A percentile compares a stretch with the other conserved stretches of the same genome.
Evolutionary conservation across 2,329 filamentous ascomycete species (phyloP).

Genomic region (Epichloe scottii): DNA sequence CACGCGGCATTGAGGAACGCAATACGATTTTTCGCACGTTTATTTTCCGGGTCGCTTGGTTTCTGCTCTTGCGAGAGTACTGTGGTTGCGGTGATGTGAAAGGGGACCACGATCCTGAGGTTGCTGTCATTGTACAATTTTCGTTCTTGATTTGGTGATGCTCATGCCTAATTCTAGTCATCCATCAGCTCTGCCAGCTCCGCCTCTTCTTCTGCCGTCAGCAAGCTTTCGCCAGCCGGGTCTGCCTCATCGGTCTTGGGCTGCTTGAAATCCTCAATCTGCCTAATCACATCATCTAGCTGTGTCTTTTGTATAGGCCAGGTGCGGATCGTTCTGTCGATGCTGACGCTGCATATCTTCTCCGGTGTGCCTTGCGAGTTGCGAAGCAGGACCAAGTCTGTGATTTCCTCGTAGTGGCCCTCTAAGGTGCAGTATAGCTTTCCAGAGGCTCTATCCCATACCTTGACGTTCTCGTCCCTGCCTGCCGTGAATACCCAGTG

Average conservation of each 20-base stretch:
- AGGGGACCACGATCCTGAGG: neutral
- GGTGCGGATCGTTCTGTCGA: slow-evolving; percentile 76
- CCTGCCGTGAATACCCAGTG: slow-evolving; percentile 79
- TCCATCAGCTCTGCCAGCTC: slow-evolving; percentile 88
- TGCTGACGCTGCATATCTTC: slow-evolving; percentile 66
- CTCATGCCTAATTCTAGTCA: slow-evolving; percentile 26
- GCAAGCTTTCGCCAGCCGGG: slow-evolving; percentile 32
- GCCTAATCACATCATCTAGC: slow-evolving; percentile 36
- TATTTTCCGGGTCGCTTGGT: neutral
- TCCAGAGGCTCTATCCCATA: slow-evolving; percentile 70
- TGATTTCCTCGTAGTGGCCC: slow-evolving; percentile 91
- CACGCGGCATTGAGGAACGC: neutral
- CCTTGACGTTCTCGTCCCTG: slow-evolving; percentile 78
- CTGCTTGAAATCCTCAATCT: slow-evolving; percentile 33
- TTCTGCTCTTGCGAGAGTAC: no score
- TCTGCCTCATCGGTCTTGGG: slow-evolving; percentile 31
- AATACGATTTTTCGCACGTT: neutral
- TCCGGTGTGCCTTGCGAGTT: slow-evolving; percentile 22
- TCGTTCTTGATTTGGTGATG: neutral
- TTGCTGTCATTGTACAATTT: neutral
- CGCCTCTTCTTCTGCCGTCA: slow-evolving; percentile 85
- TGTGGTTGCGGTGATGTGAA: neutral
- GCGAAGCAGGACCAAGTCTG: slow-evolving; percentile 55
- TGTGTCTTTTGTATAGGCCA: slow-evolving; percentile 62
- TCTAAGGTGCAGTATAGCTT: slow-evolving; percentile 60